A percentile compares a stretch with the other conserved stretches of the same genome.
Conservation (phyloP, 257 asterid genomes). For the Jaltomata sinuosa region DNA sequence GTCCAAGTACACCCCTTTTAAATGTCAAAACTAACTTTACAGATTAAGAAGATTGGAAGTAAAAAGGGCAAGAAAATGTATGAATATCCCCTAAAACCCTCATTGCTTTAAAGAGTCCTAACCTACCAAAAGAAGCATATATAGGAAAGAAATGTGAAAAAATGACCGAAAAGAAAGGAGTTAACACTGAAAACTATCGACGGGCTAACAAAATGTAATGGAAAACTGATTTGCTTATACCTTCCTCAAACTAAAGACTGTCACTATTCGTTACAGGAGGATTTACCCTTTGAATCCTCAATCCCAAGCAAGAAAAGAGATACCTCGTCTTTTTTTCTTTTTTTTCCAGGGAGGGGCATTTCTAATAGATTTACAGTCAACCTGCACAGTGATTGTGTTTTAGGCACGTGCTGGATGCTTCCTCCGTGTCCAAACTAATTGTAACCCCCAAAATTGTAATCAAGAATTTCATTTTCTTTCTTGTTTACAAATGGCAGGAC, state of each 20-base stretch:
- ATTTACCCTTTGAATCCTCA: slow-evolving; percentile 21
- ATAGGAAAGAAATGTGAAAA: slow-evolving; percentile 7
- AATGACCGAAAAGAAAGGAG: slow-evolving; percentile 8
- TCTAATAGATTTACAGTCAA: slow-evolving; percentile 11
- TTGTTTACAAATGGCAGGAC: slow-evolving; percentile 11
- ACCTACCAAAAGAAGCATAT: slow-evolving; percentile 3
- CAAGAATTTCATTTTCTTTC: slow-evolving; percentile 13
- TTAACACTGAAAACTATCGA: neutral
- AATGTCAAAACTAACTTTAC: slow-evolving; percentile 55
- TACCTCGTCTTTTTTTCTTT: slow-evolving; percentile 6
- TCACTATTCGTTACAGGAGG: slow-evolving; percentile 45
- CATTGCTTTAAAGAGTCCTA: slow-evolving; percentile 16
- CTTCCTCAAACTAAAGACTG: slow-evolving; percentile 31
- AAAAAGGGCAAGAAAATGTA: slow-evolving; percentile 7
- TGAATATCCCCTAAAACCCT: slow-evolving; percentile 22
- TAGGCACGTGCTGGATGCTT: slow-evolving; percentile 14
- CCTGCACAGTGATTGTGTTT: slow-evolving; percentile 25
- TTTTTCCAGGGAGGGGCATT: slow-evolving; percentile 8
- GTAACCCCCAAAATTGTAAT: slow-evolving; percentile 18
- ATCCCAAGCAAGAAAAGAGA: slow-evolving; percentile 22
- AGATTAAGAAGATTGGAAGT: slow-evolving; percentile 4
- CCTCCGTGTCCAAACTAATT: slow-evolving; percentile 18
- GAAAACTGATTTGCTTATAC: slow-evolving; percentile 21
- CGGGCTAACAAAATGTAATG: slow-evolving; percentile 7
- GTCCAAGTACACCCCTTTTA: slow-evolving; percentile 2